Percentiles rank a stretch among this genome's conserved stretches.
phyloP scores from a whole-genome alignment of 352 stramenopile genomes.

The Globisporangium iwayamae region DNA sequence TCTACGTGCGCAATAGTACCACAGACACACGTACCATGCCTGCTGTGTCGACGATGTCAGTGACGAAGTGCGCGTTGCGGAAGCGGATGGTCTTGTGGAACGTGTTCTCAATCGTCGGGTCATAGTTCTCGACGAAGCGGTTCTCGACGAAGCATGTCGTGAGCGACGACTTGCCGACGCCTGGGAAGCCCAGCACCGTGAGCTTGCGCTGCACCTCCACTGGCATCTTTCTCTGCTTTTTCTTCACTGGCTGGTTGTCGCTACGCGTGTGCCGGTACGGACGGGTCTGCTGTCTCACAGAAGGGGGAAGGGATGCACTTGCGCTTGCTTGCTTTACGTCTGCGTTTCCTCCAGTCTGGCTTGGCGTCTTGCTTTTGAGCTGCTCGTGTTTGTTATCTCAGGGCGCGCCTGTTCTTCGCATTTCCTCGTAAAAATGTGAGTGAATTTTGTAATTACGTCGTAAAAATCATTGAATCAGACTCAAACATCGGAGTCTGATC shows the following conservation, averaged over 20 bases:
- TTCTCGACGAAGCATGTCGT: conserved; percentile 95
- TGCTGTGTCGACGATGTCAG: conserved; percentile 96
- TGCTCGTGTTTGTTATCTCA: conserved; percentile 4
- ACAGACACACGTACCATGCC: conserved; percentile 77
- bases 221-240: conserved; percentile 43
- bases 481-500: no score
- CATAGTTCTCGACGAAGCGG: conserved; percentile 90
- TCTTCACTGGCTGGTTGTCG: neutral
- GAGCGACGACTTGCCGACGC: conserved; percentile 94
- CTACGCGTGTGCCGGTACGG: neutral
- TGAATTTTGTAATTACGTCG: neutral
- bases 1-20: no score
- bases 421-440: neutral
- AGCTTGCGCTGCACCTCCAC: conserved; percentile 95
- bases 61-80: conserved; percentile 95
- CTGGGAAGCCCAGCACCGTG: conserved; percentile 92
- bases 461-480: neutral
- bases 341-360: neutral
- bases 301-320: neutral
- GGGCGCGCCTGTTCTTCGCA: neutral
- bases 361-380: neutral
- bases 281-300: neutral
- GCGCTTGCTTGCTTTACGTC: neutral
- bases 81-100: conserved; percentile 96
- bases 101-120: conserved; percentile 96